Evolutionary conservation across 192 early-diverging fungal genomes (phyloP), one percentile per base, ranked within the genome.

Genomic region (Coemansia sp.): DNA sequence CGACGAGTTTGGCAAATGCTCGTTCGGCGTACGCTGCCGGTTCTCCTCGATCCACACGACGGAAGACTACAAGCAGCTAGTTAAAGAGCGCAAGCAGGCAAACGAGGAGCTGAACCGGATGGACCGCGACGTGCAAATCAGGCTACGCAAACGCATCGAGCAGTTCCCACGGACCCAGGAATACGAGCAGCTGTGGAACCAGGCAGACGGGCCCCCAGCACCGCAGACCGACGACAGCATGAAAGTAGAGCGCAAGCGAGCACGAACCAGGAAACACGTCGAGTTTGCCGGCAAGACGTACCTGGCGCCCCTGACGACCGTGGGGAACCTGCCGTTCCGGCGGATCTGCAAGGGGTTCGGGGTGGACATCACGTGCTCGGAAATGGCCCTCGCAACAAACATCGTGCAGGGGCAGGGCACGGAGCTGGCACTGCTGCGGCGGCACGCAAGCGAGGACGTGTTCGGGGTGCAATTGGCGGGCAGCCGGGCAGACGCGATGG

Each of bases 241-340:
- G 16, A 64, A 50, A 51, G 43, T 23, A 43, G 12, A 17, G 23
- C 28, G 16, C 56, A 26, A 26, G 23, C 23, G 23, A 4, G 23
- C 23, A 4, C 23, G 23, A 4, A 26, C 23, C 23, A 26, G 23
- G 4, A 26, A 26, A 4, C 40, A 46, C 20, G 62, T 84, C 16
- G 87, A 93, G 69, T 93, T 92, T 53, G 82, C 82, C 56, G 85
- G 87, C 51, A 96, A 96, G 51, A 84, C 88, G 23, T 98, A 98
- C 62, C 76, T 97, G 45, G 96, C 94, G 10, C 96, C 96, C 7
- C 73, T 98, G 56, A 98, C 96, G 0, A 98, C 96, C 2, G 93
- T 98, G 20, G 96, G 96, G 34, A 97, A 98, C 72, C 70, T 98
- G 44, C 96, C 96, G 26, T 98, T 98, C 82, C 84, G 96, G 10